Conservation (phyloP, 2,329 filamentous ascomycete species). For the Pyrenophora graminea region DNA sequence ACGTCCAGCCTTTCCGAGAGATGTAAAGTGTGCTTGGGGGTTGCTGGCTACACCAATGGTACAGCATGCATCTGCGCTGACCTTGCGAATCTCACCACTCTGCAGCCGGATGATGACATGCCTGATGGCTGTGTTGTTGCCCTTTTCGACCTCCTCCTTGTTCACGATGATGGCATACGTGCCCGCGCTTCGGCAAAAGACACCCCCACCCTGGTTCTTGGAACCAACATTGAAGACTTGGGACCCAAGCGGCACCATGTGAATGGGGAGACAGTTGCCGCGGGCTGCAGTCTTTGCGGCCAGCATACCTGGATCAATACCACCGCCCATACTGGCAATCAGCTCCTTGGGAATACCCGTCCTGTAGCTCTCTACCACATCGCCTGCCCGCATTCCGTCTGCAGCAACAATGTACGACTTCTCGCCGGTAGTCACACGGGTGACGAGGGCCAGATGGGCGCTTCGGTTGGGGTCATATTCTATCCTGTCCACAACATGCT, state of each 20-base stretch:
- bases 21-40: slow-evolving; percentile 83
- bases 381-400: slow-evolving; percentile 89
- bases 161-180: slow-evolving; percentile 87
- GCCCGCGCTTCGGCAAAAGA: slow-evolving; percentile 93
- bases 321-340: slow-evolving; percentile 87
- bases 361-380: slow-evolving; percentile 89
- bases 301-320: slow-evolving; percentile 91
- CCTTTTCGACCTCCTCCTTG: slow-evolving; percentile 74
- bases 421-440: slow-evolving; percentile 70
- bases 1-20: slow-evolving; percentile 92
- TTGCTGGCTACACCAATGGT: slow-evolving; percentile 96
- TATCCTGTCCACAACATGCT: slow-evolving; percentile 88
- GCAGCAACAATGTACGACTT: slow-evolving; percentile 94
- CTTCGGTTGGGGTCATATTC: slow-evolving; percentile 94
- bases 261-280: slow-evolving; percentile 91
- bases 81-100: slow-evolving; percentile 88
- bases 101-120: slow-evolving; percentile 85
- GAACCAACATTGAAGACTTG: slow-evolving; percentile 88
- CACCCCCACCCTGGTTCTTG: slow-evolving; percentile 71
- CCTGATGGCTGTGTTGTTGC: slow-evolving; percentile 65
- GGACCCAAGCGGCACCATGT: slow-evolving; percentile 95
- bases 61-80: slow-evolving; percentile 89
- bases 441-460: slow-evolving; percentile 88
- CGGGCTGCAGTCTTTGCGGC: slow-evolving; percentile 92
- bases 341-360: slow-evolving; percentile 85